These are phyloP conservation scores for Fomitopsis pulvina DNA, from an alignment of 768 basidiomycete species.

Conservation along the genomic window DNA sequence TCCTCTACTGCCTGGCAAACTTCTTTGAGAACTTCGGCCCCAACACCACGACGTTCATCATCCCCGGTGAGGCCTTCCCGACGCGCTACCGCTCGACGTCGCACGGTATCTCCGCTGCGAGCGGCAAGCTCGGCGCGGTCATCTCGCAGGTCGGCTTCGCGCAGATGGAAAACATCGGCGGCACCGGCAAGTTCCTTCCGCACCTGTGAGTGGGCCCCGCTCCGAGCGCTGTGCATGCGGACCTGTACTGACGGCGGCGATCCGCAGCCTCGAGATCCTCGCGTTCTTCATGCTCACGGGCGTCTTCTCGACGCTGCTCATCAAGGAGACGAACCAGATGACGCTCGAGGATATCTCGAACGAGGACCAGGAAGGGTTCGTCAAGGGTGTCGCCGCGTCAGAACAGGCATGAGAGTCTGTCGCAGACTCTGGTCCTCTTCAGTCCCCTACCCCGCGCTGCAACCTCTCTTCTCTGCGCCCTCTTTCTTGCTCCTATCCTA, in stretches of 20 bases:
- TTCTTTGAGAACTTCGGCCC: slow-evolving; percentile 91
- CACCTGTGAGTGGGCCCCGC: slow-evolving; percentile 52
- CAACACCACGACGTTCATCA: slow-evolving; percentile 73
- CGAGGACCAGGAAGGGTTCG: slow-evolving; percentile 60
- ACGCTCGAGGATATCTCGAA: slow-evolving; percentile 69
- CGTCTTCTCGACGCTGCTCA: slow-evolving; percentile 69
- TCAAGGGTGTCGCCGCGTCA: slow-evolving; percentile 21
- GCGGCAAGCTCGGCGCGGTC: slow-evolving; percentile 80
- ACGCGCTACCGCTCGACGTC: slow-evolving; percentile 84
- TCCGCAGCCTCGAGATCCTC: slow-evolving; percentile 64
- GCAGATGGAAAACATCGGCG: slow-evolving; percentile 62
- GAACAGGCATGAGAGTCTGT: too few relatives aligned
- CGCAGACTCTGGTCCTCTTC: too few relatives aligned
- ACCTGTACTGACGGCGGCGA: slow-evolving; percentile 5
- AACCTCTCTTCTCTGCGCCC: too few relatives aligned
- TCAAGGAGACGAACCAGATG: slow-evolving; percentile 71
- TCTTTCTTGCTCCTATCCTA: too few relatives aligned
- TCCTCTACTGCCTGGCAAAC: slow-evolving; percentile 81
- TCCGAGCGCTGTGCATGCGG: too few relatives aligned
- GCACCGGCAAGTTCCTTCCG: slow-evolving; percentile 49
- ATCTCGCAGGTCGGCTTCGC: slow-evolving; percentile 74
- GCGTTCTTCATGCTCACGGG: slow-evolving; percentile 86
- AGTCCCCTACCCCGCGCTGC: too few relatives aligned
- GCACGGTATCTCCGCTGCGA: slow-evolving; percentile 80
- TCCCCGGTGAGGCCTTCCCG: slow-evolving; percentile 82